phyloP scores from a whole-genome alignment of 2,329 filamentous ascomycete species.

The Clonostachys chloroleuca region DNA sequence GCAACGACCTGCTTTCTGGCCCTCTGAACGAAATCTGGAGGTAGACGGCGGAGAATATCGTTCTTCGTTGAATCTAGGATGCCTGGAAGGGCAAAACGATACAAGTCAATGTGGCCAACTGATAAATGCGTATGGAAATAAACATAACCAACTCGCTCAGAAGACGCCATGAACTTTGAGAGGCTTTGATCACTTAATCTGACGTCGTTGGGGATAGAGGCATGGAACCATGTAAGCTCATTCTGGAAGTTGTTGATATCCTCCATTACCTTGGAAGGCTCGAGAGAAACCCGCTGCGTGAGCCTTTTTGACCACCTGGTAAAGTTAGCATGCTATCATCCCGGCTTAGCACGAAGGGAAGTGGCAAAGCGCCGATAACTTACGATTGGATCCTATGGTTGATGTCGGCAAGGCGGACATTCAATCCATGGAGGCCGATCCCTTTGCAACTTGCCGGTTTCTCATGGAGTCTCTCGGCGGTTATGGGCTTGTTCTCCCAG shows the following conservation, averaged over 20 bases:
- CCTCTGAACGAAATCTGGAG: slow-evolving; percentile 24
- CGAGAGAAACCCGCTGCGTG: slow-evolving; percentile 10
- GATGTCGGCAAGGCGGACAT: slow-evolving; percentile 26
- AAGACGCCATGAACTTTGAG: slow-evolving; percentile 17
- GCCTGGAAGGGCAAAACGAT: slow-evolving; percentile 29
- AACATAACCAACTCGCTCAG: slow-evolving; percentile 25
- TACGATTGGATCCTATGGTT: slow-evolving; percentile 29
- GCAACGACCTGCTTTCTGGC: slow-evolving; percentile 32
- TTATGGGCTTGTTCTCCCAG: slow-evolving; percentile 19
- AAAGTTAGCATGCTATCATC: background rate
- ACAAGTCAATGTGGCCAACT: slow-evolving; percentile 29
- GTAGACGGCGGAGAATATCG: slow-evolving; percentile 25
- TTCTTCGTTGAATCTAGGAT: slow-evolving; percentile 21
- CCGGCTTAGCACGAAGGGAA: background rate
- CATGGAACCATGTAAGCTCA: slow-evolving; percentile 26
- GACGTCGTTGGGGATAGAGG: slow-evolving; percentile 23
- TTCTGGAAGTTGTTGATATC: slow-evolving; percentile 28
- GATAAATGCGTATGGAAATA: slow-evolving; percentile 29
- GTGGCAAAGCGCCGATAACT: slow-evolving; percentile 5
- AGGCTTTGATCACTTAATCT: slow-evolving; percentile 26
- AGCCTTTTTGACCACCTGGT: slow-evolving; percentile 17
- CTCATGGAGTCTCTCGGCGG: slow-evolving; percentile 22
- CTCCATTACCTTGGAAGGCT: slow-evolving; percentile 29
- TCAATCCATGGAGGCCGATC: slow-evolving; percentile 24
- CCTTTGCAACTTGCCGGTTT: slow-evolving; percentile 12